Percentiles rank a stretch among this genome's conserved stretches.
Conservation (phyloP, 768 basidiomycete species). For the Suillus subaureus region DNA sequence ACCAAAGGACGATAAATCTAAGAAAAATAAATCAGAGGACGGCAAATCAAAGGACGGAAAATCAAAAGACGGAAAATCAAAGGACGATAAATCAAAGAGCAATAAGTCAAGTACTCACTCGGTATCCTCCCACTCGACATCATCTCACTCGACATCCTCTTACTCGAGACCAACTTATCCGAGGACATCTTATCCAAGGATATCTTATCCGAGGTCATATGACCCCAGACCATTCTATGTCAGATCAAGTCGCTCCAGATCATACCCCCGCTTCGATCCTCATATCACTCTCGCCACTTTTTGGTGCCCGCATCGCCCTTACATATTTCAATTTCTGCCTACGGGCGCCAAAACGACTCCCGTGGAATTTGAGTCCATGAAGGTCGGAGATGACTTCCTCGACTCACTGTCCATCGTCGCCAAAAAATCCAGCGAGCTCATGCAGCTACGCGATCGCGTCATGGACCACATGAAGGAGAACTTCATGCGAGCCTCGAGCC, state of each 20-base stretch:
- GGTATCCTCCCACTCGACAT: neutral
- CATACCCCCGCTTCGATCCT: constrained; percentile 5
- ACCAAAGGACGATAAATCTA: neutral
- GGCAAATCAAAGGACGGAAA: neutral
- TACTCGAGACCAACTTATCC: neutral
- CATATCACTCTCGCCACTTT: constrained; percentile 3
- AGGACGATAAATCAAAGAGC: neutral
- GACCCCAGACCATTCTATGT: neutral
- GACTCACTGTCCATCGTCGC: neutral
- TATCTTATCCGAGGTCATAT: neutral
- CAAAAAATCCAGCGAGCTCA: neutral
- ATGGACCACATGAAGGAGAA: neutral
- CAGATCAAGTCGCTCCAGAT: neutral
- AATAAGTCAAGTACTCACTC: neutral
- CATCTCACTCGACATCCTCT: neutral
- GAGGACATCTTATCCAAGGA: neutral
- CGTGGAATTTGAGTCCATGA: neutral
- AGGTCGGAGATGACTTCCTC: neutral
- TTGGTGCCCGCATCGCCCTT: neutral
- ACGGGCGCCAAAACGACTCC: neutral
- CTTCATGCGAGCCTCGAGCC: neutral
- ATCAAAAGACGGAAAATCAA: neutral
- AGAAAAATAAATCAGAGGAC: neutral
- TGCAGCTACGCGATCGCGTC: neutral
- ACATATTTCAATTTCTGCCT: neutral